Base-by-base conservation (phyloP, 495 filamentous ascomycete genomes). In the Hyaloscypha bicolor region DNA sequence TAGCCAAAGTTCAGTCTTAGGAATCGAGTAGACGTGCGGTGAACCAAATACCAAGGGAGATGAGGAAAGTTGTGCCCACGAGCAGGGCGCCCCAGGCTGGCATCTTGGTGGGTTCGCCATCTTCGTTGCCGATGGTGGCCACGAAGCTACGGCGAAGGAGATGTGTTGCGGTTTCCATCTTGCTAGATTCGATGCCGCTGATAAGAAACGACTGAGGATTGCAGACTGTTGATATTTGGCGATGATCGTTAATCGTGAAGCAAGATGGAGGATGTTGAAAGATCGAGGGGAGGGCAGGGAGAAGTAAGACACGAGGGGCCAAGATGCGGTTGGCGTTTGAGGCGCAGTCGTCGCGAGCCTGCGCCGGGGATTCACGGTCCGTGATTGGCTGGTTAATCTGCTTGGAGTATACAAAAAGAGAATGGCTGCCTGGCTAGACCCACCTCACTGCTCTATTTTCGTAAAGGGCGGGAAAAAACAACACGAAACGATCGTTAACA, bases 11-110 rank as follows among this genome's bases (percentile, higher is more conserved):
- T 57, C 9, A 8, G 12, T 16, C 1, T 42, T 2, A 8, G 21
- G 22, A 31, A 22, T 22, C n/a, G 29, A 39, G 30, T 11, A n/a
- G 4, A n/a, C 60, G 1, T 60, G 66, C 67, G 62, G 65, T 70
- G 58, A 59, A 59, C 19, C 30, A 16, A 16, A 33, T 22, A 45
- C 33, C 21, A 19, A 66, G 30, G 62, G 65, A 73, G 37, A 39
- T 6, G 1, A 70, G 2, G 14, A 62, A 48, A 1, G 71, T 73
- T 0, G 29, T 3, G 29, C 29, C 68, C 32, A 73, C 0, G 33
- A 67, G 21, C 3, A 70, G 8, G 9, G 30, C 42, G 35, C 63
- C 71, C 71, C 71, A 73, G 57, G 53, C 35, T 60, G 71, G 71
- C 2, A 73, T 32, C 29, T 70, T 19, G 21, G 12, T 60, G 31